Evolutionary conservation across 331 rosid species (phyloP).

Genomic region (Pyracantha coccinea): DNA sequence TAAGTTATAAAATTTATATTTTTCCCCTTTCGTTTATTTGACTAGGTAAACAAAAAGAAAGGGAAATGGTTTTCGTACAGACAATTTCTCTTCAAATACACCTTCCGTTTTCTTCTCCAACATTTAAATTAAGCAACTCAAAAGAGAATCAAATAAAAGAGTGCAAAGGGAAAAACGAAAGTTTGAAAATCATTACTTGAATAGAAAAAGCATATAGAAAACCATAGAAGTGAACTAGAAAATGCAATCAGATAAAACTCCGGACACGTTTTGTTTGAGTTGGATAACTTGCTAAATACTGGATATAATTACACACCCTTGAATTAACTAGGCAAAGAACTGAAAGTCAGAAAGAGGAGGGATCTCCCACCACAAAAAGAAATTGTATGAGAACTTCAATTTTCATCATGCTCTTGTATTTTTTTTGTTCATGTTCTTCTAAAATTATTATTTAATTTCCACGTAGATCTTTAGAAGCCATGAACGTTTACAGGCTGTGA

Average conservation of each 20-base stretch:
- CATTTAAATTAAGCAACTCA: too few relatives aligned
- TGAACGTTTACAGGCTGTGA: constrained; percentile 48
- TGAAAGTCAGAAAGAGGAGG: constrained; percentile 9
- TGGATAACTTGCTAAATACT: neutral
- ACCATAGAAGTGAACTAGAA: too few relatives aligned
- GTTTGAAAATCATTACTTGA: too few relatives aligned
- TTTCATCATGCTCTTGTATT: neutral
- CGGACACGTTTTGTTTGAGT: too few relatives aligned
- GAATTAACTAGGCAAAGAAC: neutral
- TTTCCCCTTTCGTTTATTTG: neutral
- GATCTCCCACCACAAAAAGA: neutral
- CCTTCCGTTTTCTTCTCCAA: too few relatives aligned
- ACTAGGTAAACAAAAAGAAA: neutral
- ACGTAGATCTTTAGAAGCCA: neutral
- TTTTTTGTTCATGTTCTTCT: neutral
- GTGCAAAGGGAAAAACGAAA: too few relatives aligned
- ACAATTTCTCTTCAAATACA: too few relatives aligned
- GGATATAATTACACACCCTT: neutral
- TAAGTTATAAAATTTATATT: neutral
- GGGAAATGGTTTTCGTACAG: too few relatives aligned
- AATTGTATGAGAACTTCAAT: neutral
- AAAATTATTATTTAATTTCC: neutral
- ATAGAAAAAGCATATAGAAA: too few relatives aligned
- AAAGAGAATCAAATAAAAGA: too few relatives aligned
- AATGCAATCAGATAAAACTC: too few relatives aligned